These are phyloP conservation scores for Xylaria sp. DNA, from an alignment of 2,329 filamentous ascomycete genomes.

Conservation along the genomic window DNA sequence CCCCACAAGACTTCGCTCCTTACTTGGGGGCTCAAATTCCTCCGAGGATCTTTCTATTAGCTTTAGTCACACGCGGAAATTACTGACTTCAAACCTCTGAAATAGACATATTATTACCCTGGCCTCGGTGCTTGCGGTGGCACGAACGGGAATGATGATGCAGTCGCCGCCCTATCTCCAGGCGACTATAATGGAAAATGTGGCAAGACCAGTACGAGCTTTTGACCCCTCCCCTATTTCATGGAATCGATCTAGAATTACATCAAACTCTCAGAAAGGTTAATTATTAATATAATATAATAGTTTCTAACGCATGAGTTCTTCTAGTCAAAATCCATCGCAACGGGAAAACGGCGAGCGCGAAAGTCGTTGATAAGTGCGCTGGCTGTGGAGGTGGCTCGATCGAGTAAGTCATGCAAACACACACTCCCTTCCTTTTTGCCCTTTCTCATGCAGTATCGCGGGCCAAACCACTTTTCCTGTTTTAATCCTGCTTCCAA, in stretches of 20 bases:
- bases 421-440: not conserved
- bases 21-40: too few relatives aligned
- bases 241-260: not conserved
- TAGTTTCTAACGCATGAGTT: not conserved
- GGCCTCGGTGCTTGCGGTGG: conserved; percentile 44
- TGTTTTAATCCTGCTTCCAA: not conserved
- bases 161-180: conserved; percentile 44
- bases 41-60: too few relatives aligned
- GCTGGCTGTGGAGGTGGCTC: conserved; percentile 41
- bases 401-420: conserved; percentile 40
- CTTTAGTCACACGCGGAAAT: too few relatives aligned
- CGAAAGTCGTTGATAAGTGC: conserved; percentile 47
- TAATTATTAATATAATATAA: too few relatives aligned
- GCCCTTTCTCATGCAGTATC: not conserved
- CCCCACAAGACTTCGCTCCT: too few relatives aligned
- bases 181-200: conserved; percentile 42
- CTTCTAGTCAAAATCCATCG: conserved; percentile 40
- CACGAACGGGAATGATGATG: conserved; percentile 36
- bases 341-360: conserved; percentile 41
- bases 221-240: not conserved
- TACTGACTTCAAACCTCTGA: too few relatives aligned
- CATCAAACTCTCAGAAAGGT: not conserved
- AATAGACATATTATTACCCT: conserved; percentile 40
- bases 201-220: conserved; percentile 36
- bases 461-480: not conserved